Evolutionary conservation across 208 protist genomes (phyloP), one percentile per base, ranked within the genome.

Genomic region (Naegleria fowleri): DNA sequence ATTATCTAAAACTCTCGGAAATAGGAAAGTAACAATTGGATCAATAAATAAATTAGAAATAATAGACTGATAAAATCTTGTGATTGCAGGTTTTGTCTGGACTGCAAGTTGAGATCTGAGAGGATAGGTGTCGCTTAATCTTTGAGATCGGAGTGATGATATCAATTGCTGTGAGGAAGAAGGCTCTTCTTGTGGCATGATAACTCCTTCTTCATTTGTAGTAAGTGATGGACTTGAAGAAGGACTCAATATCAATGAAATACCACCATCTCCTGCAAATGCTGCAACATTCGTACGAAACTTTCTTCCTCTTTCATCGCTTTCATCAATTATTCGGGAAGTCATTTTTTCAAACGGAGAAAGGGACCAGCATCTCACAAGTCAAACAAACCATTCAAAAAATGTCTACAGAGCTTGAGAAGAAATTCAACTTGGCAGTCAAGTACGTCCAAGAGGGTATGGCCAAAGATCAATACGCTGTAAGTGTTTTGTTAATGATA

Each of bases 11-110:
- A 88, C 9, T 55, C 84, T 55, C 0, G 84, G 84, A 88, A 88
- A 88, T 58, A 88, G 36, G 7, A 88, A 58, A 58, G 39, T 5
- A 39, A 88, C 41, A 13, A 88, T 58, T 88, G 84, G 84, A 13
- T 88, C 7, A n/a, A 88, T n/a, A n/a, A 88, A n/a, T 29, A 48
- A 88, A 59, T 88, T n/a, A n/a, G 84, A 22, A 15, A 88, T 29
- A 51, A 88, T 7, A 58, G 9, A n/a, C 33, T 19, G 7, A 38
- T 88, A 88, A 7, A 88, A 0, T 58, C 41, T 51, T 3, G 43
- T 19, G 5, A 55, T n/a, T 5, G 41, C 4, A 33, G 25, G 16
- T 9, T 58, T 58, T 13, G 84, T 39, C 38, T 88, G 39, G 36
- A 58, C 41, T 39, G 6, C 6, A 22, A 88, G 9, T 39, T 38